A percentile compares a stretch with the other conserved stretches of the same genome.
Conservation (phyloP, 306 rosid genomes). For the Gillenia trifoliata region DNA sequence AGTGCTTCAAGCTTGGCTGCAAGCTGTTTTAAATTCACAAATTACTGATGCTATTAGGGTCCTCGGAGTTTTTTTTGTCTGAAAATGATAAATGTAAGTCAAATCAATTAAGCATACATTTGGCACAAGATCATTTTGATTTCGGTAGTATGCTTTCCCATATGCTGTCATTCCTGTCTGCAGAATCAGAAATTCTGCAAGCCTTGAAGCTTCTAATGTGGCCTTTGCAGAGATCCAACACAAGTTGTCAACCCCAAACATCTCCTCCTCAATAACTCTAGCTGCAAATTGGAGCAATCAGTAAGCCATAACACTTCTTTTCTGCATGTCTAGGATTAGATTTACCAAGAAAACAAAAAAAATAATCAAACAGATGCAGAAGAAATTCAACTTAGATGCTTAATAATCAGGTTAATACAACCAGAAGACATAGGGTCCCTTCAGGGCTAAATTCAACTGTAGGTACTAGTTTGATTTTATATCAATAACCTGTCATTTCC, state of each 20-base stretch:
- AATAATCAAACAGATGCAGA: constrained; percentile 14
- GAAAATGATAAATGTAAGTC: constrained; percentile 6
- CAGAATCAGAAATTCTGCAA: constrained; percentile 76
- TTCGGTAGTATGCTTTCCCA: constrained; percentile 90
- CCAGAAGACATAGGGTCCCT: background rate
- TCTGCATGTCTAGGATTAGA: background rate
- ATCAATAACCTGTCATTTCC: background rate
- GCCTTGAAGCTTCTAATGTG: constrained; percentile 75
- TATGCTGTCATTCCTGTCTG: constrained; percentile 98
- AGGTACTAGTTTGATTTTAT: background rate
- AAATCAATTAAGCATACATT: constrained; percentile 52
- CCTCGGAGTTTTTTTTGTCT: background rate
- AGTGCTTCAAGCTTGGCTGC: constrained; percentile 88
- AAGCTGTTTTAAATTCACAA: constrained; percentile 51
- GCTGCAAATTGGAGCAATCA: constrained; percentile 41
- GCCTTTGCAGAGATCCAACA: constrained; percentile 97
- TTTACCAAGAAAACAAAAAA: constrained; percentile 11
- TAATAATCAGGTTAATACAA: background rate
- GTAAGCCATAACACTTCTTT: constrained; percentile 2
- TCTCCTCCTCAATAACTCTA: constrained; percentile 91
- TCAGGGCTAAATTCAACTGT: background rate
- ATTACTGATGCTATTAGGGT: background rate
- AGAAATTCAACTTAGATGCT: background rate
- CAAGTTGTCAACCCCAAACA: constrained; percentile 91
- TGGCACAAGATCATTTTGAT: constrained; percentile 78